Evolutionary conservation across 2,329 filamentous ascomycete species (phyloP), one percentile per base, ranked within the genome.

Genomic region (Fusarium papillatum): DNA sequence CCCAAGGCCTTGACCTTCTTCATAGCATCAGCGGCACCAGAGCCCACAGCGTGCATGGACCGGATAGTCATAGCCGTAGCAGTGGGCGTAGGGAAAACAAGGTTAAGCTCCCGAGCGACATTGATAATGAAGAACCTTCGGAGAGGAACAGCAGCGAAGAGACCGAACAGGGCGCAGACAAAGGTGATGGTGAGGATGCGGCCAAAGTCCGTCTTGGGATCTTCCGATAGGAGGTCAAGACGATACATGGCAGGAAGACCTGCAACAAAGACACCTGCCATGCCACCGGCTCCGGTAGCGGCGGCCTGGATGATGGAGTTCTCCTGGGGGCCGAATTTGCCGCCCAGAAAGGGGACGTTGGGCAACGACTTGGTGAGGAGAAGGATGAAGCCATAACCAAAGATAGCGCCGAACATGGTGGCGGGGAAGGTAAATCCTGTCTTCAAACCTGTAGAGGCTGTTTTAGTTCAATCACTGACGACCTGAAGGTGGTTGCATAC

Each of bases 91-190:
- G 90, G 90, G 82, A 92, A 92, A 68, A 92, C 86, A 55, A 92
- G 85, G 68, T 87, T 88, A 38, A 92, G 83, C 82, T 92, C 90
- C 13, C 90, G 86, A 5, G 90, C 90, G 16, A 93, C 90, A 70
- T 92, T 90, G 81, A 93, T 89, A 81, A 93, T 89, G 85, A 93
- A 93, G 85, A 93, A 93, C 79, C 92, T 92, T 69, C 92, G 90
- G 24, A 92, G 86, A 10, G 91, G 90, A 0, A 90, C 91, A 61
- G 89, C 89, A 75, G 92, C 91, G 81, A 91, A 91, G 71, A 93
- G 87, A 6, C 92, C 92, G 80, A 93, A 93, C 83, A 92, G 92
- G 13, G 89, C 90, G 70, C 90, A 90, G 60, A 92, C 89, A 53
- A 91, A 85, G 3, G 91, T 92, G 73, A 93, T 86, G 34, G 89